Evolutionary conservation across 2,329 filamentous ascomycete species (phyloP).

Genomic region (Trichoderma harzianum): DNA sequence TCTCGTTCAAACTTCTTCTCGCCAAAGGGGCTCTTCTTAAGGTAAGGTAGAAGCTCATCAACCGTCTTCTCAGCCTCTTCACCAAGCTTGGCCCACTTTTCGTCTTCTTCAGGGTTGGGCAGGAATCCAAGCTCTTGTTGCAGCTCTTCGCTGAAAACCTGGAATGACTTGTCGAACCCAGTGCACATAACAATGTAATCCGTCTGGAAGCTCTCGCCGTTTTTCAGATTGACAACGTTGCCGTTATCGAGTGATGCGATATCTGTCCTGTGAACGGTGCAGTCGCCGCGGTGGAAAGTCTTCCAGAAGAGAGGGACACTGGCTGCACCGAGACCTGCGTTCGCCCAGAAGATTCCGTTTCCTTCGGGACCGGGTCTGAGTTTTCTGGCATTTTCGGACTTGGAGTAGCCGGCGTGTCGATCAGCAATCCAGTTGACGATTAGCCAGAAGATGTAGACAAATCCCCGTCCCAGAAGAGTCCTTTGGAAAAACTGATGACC

Average conservation of each 20-base stretch:
- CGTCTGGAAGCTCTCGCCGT: conserved; percentile 1
- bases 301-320: neutral
- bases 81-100: neutral
- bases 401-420: neutral
- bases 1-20: neutral
- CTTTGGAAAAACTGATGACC: neutral
- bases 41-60: neutral
- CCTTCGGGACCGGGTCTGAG: neutral
- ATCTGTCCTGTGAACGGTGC: neutral
- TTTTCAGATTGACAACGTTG: neutral
- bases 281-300: neutral
- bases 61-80: neutral
- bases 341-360: neutral
- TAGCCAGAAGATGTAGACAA: neutral
- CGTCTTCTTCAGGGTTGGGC: neutral
- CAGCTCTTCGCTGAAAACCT: conserved; percentile 22
- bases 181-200: conserved; percentile 27
- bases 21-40: neutral
- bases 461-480: neutral
- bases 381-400: neutral
- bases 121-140: conserved; percentile 22
- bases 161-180: conserved; percentile 25
- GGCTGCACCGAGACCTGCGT: neutral
- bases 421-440: neutral
- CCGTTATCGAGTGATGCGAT: neutral